These are phyloP conservation scores for Pseudopithomyces chartarum DNA, from an alignment of 2,329 filamentous ascomycete genomes.

Conservation along the genomic window DNA sequence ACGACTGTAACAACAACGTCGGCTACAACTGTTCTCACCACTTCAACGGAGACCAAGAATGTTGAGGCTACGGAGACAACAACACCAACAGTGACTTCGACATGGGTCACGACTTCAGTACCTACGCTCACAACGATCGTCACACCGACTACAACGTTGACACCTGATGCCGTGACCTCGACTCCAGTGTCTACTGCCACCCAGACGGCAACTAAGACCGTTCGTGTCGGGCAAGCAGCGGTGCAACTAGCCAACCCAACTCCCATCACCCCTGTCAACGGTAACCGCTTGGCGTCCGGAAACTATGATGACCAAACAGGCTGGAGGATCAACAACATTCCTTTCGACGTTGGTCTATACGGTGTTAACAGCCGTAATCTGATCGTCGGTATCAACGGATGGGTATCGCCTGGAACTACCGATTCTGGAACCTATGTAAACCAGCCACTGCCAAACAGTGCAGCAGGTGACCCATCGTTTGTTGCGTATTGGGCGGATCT, in stretches of 20 bases:
- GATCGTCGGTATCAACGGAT: not conserved
- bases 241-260: not conserved
- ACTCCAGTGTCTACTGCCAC: not conserved
- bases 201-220: not conserved
- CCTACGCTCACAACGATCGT: not conserved
- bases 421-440: not conserved
- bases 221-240: not conserved
- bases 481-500: not conserved
- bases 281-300: not conserved
- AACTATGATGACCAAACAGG: not conserved
- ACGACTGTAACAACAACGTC: not conserved
- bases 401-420: not conserved
- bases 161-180: not conserved
- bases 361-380: not conserved
- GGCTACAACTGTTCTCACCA: not conserved
- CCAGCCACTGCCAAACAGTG: not conserved
- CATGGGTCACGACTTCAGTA: not conserved
- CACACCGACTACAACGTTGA: not conserved
- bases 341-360: not conserved
- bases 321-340: not conserved
- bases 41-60: not conserved
- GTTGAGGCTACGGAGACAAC: not conserved
- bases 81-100: not conserved
- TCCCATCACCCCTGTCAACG: not conserved
- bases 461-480: not conserved